Evolutionary conservation across 1,284 basidiomycete species (phyloP), one percentile per base, ranked within the genome.

Genomic region (Ustilago cynodontis): DNA sequence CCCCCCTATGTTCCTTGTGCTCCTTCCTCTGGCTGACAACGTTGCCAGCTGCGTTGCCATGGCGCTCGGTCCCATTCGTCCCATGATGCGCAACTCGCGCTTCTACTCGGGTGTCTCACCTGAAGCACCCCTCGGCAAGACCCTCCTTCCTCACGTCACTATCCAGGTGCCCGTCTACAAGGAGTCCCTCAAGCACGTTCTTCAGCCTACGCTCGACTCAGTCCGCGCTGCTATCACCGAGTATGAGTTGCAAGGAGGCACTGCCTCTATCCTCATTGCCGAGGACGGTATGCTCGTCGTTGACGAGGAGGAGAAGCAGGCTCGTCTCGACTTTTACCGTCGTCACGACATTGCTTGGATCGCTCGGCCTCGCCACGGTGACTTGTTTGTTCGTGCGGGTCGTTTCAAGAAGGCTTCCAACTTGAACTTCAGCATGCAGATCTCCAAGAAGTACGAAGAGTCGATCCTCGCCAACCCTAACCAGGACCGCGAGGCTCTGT

Each of bases 321-420:
- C 89, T 47, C 90, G 93, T 33, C 90, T 91, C 35, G 86, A 89
- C 31, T 94, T 92, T 84, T 94, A 94, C 82, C 90, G 91, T 60
- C 65, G 74, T 28, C 92, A 94, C 82, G 91, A 91, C 80, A 92
- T 94, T 79, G 93, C 92, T 41, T 94, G 92, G 90, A 91, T 93
- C 67, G 91, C 93, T 29, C 91, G 93, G 55, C 93, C 93, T 9
- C 88, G 89, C 53, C 91, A 92, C 84, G 90, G 91, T 79, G 80
- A 86, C 76, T 92, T 90, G 84, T 94, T 90, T 87, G 89, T 90
- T 65, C 92, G 93, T 63, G 91, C 92, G 14, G 93, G 93, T 72
- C 90, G 92, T 33, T 94, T 94, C 88, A 94, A 94, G 89, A 94
- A 94, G 86, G 93, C 92, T 0, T 91, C 91, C 1, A 94, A 95